Conservation (phyloP, 2,329 filamentous ascomycete genomes). For the Aspergillus eucalypticola region DNA sequence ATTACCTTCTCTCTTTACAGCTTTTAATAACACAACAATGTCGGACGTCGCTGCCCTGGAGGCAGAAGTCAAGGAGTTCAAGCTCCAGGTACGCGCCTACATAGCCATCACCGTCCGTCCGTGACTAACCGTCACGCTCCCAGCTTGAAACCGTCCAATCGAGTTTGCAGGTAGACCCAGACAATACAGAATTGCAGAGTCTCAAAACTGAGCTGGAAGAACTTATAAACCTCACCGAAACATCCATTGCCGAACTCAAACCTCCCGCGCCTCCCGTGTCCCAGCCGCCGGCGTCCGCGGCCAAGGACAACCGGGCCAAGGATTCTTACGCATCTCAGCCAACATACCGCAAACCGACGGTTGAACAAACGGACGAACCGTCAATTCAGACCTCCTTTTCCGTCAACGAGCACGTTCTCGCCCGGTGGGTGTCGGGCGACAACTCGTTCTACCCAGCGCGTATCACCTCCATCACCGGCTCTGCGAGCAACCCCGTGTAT, state of each 20-base stretch:
- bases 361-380: slow-evolving; percentile 44
- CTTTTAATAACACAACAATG: slow-evolving; percentile 32
- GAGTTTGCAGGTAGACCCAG: slow-evolving; percentile 76
- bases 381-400: slow-evolving; percentile 66
- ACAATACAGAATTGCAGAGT: slow-evolving; percentile 73
- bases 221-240: slow-evolving; percentile 76
- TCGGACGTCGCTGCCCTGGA: slow-evolving; percentile 47
- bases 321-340: slow-evolving; percentile 77
- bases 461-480: slow-evolving; percentile 92
- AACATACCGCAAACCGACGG: slow-evolving; percentile 51
- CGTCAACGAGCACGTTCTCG: slow-evolving; percentile 86
- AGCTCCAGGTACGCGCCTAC: slow-evolving; percentile 32
- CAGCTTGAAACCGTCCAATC: slow-evolving; percentile 76
- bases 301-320: slow-evolving; percentile 75
- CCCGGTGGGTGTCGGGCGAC: slow-evolving; percentile 88
- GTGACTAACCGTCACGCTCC: slow-evolving; percentile 14
- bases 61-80: slow-evolving; percentile 60
- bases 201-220: slow-evolving; percentile 80
- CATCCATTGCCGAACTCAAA: slow-evolving; percentile 78
- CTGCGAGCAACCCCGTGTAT: slow-evolving; percentile 86
- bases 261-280: slow-evolving; percentile 53
- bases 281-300: slow-evolving; percentile 53
- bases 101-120: neutral
- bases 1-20: neutral
- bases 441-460: slow-evolving; percentile 87